These are phyloP conservation scores for Arthrobotrys pseudoclavata DNA, from an alignment of 2,329 filamentous ascomycete genomes.

Conservation along the genomic window DNA sequence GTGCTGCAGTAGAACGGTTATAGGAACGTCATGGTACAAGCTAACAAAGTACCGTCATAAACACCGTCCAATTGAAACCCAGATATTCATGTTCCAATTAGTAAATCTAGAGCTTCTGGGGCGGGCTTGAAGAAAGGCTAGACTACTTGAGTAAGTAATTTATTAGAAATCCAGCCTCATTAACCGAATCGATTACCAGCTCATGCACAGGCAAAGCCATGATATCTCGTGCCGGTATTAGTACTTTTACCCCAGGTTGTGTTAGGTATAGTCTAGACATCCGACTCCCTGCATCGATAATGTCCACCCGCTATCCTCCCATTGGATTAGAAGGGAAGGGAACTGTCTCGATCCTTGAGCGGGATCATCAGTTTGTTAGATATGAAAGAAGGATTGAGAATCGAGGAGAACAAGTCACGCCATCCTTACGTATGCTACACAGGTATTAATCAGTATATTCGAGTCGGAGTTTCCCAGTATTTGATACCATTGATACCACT, in stretches of 20 bases:
- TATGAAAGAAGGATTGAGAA: slow-evolving; percentile 29
- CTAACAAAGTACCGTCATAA: slow-evolving; percentile 16
- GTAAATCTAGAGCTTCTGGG: neutral
- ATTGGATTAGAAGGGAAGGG: slow-evolving; percentile 14
- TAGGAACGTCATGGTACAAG: slow-evolving; percentile 54
- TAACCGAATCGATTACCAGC: slow-evolving; percentile 7
- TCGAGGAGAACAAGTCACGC: slow-evolving; percentile 26
- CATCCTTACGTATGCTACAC: slow-evolving; percentile 15
- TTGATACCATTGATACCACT: neutral
- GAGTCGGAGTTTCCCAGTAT: slow-evolving; percentile 4
- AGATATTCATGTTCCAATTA: slow-evolving; percentile 25
- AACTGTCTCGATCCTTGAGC: slow-evolving; percentile 26
- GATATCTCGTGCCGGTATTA: slow-evolving; percentile 18
- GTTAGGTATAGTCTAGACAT: slow-evolving; percentile 6
- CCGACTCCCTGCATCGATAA: slow-evolving; percentile 22
- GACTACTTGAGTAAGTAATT: neutral
- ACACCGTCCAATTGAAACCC: slow-evolving; percentile 38
- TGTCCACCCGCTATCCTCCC: neutral
- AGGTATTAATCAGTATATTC: neutral
- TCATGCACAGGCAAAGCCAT: slow-evolving; percentile 4
- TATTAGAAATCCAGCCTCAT: slow-evolving; percentile 46
- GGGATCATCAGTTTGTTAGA: slow-evolving; percentile 30
- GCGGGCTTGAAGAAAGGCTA: slow-evolving; percentile 6
- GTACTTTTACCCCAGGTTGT: slow-evolving; percentile 22
- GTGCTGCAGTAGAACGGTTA: slow-evolving; percentile 56